Evolutionary conservation across 306 rosid genomes (phyloP).

Genomic region (Vigna trinervia): DNA sequence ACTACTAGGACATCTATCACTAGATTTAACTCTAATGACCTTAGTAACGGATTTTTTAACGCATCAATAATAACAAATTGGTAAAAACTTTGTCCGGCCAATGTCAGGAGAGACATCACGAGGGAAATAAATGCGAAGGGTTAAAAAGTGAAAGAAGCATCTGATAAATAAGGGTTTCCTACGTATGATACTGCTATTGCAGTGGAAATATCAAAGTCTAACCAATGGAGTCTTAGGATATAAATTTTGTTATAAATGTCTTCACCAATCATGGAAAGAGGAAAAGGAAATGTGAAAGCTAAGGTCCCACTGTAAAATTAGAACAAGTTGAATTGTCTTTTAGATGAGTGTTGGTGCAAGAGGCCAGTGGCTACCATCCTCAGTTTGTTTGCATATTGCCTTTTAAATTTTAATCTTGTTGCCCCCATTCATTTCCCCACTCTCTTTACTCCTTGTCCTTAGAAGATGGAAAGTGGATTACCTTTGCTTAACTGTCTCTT

Average conservation of each 20-base stretch:
- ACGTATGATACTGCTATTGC: background rate
- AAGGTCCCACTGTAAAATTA: conserved; percentile 55
- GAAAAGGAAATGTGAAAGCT: conserved; percentile 36
- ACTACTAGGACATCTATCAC: background rate
- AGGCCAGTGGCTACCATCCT: conserved; percentile 42
- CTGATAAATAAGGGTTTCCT: background rate
- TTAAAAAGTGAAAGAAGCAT: background rate
- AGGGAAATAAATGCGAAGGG: too few relatives aligned
- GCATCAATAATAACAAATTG: too few relatives aligned
- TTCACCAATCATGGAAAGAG: conserved; percentile 13
- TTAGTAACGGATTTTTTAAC: too few relatives aligned
- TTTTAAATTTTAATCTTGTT: conserved; percentile 45
- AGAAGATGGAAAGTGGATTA: conserved; percentile 75
- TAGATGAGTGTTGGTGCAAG: conserved; percentile 46
- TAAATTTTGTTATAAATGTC: conserved; percentile 41
- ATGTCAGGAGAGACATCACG: too few relatives aligned
- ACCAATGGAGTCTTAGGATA: background rate
- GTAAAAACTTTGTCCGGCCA: too few relatives aligned
- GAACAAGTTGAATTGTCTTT: conserved; percentile 40
- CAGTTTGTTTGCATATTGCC: conserved; percentile 41
- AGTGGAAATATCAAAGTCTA: conserved; percentile 26
- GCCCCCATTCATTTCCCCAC: conserved; percentile 27
- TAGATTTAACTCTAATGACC: background rate
- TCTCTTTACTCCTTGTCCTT: conserved; percentile 10
- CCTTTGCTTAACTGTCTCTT: conserved; percentile 81